Conservation (phyloP, 2,329 filamentous ascomycete genomes). For the Blastomyces gilchristii region DNA sequence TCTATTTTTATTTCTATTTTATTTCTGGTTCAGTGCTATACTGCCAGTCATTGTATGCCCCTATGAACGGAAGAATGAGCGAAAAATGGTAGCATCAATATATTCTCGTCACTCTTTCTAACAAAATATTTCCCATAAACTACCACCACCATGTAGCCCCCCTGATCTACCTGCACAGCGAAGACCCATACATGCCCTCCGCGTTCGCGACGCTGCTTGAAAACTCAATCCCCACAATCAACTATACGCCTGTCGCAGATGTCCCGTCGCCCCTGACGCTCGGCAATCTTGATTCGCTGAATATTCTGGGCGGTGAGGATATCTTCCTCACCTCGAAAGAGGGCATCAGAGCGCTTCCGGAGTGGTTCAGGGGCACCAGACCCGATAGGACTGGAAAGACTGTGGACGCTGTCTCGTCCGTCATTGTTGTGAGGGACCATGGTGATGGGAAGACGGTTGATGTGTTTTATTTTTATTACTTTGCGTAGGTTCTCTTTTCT, state of each 20-base stretch:
- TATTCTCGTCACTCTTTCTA: background rate
- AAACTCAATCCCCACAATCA: conserved; percentile 38
- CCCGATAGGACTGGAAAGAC: conserved; percentile 45
- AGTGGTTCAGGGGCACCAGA: conserved; percentile 44
- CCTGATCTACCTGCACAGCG: conserved; percentile 41
- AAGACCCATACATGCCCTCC: conserved; percentile 42
- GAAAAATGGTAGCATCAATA: background rate
- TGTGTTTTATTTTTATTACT: conserved; percentile 56
- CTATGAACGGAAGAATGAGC: background rate
- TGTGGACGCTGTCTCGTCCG: conserved; percentile 39
- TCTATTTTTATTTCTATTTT: background rate
- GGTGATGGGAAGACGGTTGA: conserved; percentile 42
- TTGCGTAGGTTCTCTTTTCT: conserved; percentile 31
- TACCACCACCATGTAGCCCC: conserved; percentile 32
- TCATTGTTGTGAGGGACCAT: conserved; percentile 50
- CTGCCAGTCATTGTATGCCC: background rate
- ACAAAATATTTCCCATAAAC: background rate
- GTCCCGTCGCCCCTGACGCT: conserved; percentile 36
- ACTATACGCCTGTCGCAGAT: conserved; percentile 31
- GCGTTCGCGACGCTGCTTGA: conserved; percentile 39
- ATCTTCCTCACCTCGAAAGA: conserved; percentile 42
- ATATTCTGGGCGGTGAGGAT: conserved; percentile 35
- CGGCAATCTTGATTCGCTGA: conserved; percentile 40
- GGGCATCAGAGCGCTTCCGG: conserved; percentile 38
- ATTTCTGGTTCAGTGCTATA: too few relatives aligned